phyloP scores from a whole-genome alignment of 2,329 filamentous ascomycete species.

The Microascus cirrosus region DNA sequence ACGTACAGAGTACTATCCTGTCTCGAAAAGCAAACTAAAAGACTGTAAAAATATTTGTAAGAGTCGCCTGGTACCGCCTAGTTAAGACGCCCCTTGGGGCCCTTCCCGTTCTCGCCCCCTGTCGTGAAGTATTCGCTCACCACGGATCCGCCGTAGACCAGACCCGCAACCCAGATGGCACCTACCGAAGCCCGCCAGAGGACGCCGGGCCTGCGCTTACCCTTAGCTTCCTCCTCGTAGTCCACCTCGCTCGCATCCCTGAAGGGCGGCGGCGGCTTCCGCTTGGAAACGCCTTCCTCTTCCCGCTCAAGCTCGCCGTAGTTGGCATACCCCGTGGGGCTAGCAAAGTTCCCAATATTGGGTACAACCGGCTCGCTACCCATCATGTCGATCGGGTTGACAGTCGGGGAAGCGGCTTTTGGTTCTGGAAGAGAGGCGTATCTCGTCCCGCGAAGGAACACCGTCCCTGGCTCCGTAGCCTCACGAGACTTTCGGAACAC shows the following conservation, averaged over 20 bases:
- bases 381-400: constrained; percentile 52
- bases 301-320: constrained; percentile 31
- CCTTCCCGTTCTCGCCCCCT: constrained; percentile 30
- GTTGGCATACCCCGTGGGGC: constrained; percentile 55
- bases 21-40: background rate
- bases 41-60: background rate
- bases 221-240: constrained; percentile 8
- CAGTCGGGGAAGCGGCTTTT: constrained; percentile 3
- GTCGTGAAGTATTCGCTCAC: constrained; percentile 46
- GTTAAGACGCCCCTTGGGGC: constrained; percentile 10
- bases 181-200: constrained; percentile 39
- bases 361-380: constrained; percentile 25
- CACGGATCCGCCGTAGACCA: constrained; percentile 47
- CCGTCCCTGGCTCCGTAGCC: constrained; percentile 6
- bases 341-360: constrained; percentile 47
- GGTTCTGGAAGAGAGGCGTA: constrained; percentile 4
- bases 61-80: background rate
- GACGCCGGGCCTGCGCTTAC: constrained; percentile 24
- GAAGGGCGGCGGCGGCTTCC: constrained; percentile 23
- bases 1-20: background rate
- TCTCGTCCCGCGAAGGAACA: constrained; percentile 1
- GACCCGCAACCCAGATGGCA: constrained; percentile 40
- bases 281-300: constrained; percentile 11
- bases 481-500: constrained; percentile 51
- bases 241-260: constrained; percentile 9